phyloP scores from a whole-genome alignment of 2,329 filamentous ascomycete genomes.

The Domatiomyces globalis region DNA sequence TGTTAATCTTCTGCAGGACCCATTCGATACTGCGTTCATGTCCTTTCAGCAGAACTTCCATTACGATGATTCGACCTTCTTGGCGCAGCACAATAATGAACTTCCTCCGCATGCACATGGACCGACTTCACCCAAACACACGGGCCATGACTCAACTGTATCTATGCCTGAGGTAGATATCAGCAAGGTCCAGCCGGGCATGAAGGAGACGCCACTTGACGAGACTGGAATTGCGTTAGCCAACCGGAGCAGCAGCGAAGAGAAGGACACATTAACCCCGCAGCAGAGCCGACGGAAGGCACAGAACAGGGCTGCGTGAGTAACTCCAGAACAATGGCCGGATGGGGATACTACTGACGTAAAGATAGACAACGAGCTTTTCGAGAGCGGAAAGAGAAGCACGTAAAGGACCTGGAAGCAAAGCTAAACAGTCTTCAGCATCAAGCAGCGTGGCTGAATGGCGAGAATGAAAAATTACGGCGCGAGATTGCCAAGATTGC shows the following conservation, averaged over 20 bases:
- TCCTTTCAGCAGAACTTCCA: constrained; percentile 28
- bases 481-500: constrained; percentile 68
- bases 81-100: constrained; percentile 16
- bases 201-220: constrained; percentile 19
- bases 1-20: constrained; percentile 16
- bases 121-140: constrained; percentile 18
- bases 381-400: constrained; percentile 85
- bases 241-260: constrained; percentile 35
- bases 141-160: constrained; percentile 23
- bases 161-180: constrained; percentile 21
- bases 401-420: constrained; percentile 82
- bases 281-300: constrained; percentile 51
- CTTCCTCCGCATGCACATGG: background rate
- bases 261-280: constrained; percentile 40
- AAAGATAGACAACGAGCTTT: constrained; percentile 75
- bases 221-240: constrained; percentile 18
- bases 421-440: constrained; percentile 68
- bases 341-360: background rate
- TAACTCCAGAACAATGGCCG: constrained; percentile 8
- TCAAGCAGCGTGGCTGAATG: constrained; percentile 54
- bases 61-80: constrained; percentile 23
- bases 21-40: constrained; percentile 25
- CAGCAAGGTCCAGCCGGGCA: constrained; percentile 20
- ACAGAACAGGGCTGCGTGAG: constrained; percentile 60
- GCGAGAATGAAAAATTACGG: constrained; percentile 78